Base-by-base conservation (phyloP, 2,329 filamentous ascomycete species). In the Dichotomopilus funicola region DNA sequence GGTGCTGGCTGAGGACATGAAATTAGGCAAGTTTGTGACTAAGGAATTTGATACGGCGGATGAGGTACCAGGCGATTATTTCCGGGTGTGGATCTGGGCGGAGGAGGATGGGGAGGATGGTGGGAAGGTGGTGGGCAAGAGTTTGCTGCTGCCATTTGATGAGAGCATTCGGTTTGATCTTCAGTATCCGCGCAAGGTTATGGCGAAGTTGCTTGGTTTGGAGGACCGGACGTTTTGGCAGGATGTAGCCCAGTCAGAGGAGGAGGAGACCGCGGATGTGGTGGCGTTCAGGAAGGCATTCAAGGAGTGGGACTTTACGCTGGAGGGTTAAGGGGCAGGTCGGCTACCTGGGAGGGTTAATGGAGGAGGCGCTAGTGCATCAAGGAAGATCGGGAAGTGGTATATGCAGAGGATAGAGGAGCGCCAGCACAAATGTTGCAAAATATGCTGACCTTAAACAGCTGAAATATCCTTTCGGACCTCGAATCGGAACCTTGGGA, bases 181-280 rank as follows among this genome's bases (percentile, higher is more conserved):
- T 46, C 92, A 97, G 67, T 97, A 95, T 66, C 91, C 89, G 4
- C 80, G 95, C 42, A 83, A 85, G 45, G 94, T 96, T 4, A 75
- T 97, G 69, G 92, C 90, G 1, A 96, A 96, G 72, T 75, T 99
- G 51, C 76, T 99, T 50, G 82, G 84, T 2, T 72, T 97, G 46
- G 89, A 96, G 69, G 75, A 82, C 45, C 78, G 94, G n/a, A 73
- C 86, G 51, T 78, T 89, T 62, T 99, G 94, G 94, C 85, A 85
- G 69, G 87, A 95, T 63, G 92, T 89, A 62, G 80, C 78, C 36
- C 91, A 97, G 73, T 81, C 81, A 0, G 76, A 85, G 55, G 82
- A 82, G 9, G 90, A 96, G 62, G 94, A 97, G 74, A 84, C 80
- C 53, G 77, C 77, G 45, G 91, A 97, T 68, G 88, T 87, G 2